Evolutionary conservation across 2,329 filamentous ascomycete species (phyloP), one percentile per base, ranked within the genome.

Genomic region (Graphilbum fragrans): DNA sequence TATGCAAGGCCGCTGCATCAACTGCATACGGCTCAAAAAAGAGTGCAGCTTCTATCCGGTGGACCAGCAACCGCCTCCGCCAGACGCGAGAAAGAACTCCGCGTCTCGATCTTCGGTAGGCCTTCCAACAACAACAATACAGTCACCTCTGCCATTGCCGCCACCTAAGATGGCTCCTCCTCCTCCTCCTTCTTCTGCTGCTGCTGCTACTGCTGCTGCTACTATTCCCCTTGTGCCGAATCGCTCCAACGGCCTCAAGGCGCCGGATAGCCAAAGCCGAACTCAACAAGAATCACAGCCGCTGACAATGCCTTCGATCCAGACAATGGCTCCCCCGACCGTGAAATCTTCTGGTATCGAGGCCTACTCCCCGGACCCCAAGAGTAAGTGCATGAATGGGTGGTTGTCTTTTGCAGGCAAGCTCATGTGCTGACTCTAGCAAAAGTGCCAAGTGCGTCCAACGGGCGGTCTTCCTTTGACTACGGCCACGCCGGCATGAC

Each of bases 21-120:
- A 94, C 64, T 96, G 90, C 62, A 94, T 94, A 53, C 79, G 87
- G 37, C 66, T 96, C 55, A 93, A 93, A 61, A 95, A 94, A 55
- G 86, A 94, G 49, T 96, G 90, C 62, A 86, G 82, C 56, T 96
- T 94, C 62, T 84, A 80, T 52, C 85, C 88, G 1, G 88, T 95
- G 19, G 87, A 94, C 49, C 84, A 87, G 56, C 72, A 77, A 50
- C 75, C 73, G 21, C 68, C 73, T 22, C n/a, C n/a, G n/a, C 67
- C 63, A 35, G 63, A 72, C 20, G 51, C 59, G 18, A 61, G 63
- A 42, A 61, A 64, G 32, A 70, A 67, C 47, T 60, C 58, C 42
- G 50, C 57, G 3, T 55, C 61, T 17, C 60, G 61, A 39, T 54
- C 61, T 31, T 58, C 62, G 5, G 54, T 60, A 14, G 61, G 61